Conservation (phyloP, 441 rosid species). For the Corymbia citriodora region DNA sequence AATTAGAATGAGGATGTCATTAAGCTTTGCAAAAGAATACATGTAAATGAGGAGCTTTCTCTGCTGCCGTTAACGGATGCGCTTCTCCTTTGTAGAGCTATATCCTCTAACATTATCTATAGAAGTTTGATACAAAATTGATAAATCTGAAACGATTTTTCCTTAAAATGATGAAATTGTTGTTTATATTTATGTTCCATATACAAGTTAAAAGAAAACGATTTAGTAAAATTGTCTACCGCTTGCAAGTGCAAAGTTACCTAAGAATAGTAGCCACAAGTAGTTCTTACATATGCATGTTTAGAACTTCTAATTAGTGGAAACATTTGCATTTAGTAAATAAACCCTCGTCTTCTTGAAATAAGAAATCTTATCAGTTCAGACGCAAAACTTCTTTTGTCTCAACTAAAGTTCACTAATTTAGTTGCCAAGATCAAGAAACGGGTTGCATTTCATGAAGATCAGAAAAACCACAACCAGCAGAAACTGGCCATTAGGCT, state of each 20-base stretch:
- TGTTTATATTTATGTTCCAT: background rate
- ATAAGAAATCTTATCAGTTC: background rate
- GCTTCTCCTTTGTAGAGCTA: background rate
- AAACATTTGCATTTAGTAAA: background rate
- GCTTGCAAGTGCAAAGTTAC: background rate
- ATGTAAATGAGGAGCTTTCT: background rate
- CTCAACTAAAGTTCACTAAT: background rate
- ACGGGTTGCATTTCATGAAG: background rate
- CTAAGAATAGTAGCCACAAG: background rate
- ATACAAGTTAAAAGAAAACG: background rate
- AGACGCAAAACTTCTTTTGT: background rate
- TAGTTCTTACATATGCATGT: background rate
- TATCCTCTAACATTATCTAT: background rate
- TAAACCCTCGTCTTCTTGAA: background rate
- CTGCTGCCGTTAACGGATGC: background rate
- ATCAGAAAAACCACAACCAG: background rate
- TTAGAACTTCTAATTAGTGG: background rate
- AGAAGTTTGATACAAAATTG: background rate
- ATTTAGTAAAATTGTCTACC: background rate
- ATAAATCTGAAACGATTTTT: background rate
- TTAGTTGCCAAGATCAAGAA: background rate
- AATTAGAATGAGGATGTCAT: background rate
- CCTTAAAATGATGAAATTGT: background rate
- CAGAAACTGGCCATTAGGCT: background rate
- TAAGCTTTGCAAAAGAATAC: background rate